Conservation (phyloP, 2,329 filamentous ascomycete genomes). For the Verticillium dahliae region DNA sequence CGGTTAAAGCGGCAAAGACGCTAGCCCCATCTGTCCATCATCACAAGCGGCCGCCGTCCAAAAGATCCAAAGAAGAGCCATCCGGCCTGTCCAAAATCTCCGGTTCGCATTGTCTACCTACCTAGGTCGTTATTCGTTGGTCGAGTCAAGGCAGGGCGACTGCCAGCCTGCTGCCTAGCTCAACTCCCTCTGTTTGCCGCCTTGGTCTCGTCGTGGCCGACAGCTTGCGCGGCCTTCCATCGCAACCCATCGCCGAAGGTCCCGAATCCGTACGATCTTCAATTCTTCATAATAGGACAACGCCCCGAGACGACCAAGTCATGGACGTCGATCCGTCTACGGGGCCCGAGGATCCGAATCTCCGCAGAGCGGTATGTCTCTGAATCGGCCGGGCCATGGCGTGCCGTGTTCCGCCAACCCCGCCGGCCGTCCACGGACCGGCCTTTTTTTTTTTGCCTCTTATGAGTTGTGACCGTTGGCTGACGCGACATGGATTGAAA, state of each 20-base stretch:
- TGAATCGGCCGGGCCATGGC: background rate
- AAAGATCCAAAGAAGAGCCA: background rate
- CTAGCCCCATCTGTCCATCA: background rate
- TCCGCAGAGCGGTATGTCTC: slow-evolving; percentile 28
- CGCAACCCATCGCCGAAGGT: no score
- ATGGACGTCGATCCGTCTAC: slow-evolving; percentile 5
- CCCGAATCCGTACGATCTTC: no score
- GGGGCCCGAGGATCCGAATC: slow-evolving; percentile 24
- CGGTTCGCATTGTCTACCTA: no score
- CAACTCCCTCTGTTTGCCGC: no score
- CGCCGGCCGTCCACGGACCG: background rate
- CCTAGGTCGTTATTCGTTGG: no score
- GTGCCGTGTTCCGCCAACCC: background rate
- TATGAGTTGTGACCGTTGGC: background rate
- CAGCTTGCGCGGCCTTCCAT: no score
- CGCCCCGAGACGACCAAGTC: background rate
- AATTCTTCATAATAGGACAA: no score
- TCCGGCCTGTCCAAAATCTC: background rate
- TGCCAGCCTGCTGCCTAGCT: no score
- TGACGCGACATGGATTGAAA: slow-evolving; percentile 8
- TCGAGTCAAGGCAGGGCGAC: no score
- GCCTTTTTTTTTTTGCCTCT: background rate
- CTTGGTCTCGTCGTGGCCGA: no score
- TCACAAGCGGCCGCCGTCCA: background rate
- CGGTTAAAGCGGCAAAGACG: background rate